A percentile compares a stretch with the other conserved stretches of the same genome.
These are phyloP conservation scores for Fusarium coicis DNA, from an alignment of 2,329 filamentous ascomycete genomes.

Conservation along the genomic window DNA sequence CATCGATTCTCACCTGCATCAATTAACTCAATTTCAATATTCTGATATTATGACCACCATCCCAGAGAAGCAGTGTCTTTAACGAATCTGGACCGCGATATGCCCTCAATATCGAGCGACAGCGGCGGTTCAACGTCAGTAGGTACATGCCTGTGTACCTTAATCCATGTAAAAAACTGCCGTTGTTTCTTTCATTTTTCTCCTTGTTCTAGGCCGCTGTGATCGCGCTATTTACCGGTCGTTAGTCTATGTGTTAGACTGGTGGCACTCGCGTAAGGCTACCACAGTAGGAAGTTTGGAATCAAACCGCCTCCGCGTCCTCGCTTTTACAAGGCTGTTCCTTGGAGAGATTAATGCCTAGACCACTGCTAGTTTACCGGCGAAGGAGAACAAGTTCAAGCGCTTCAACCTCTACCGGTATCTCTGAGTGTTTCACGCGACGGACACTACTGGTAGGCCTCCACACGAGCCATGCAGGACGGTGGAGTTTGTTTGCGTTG, in stretches of 20 bases:
- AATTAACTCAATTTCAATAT: constrained; percentile 10
- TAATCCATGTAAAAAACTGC: background rate
- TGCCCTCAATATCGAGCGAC: background rate
- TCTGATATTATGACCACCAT: background rate
- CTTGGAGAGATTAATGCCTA: constrained; percentile 27
- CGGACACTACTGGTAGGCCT: constrained; percentile 3
- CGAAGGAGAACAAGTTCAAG: constrained; percentile 22
- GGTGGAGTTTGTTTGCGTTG: constrained; percentile 19
- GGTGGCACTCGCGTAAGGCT: constrained; percentile 37
- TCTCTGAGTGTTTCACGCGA: constrained; percentile 18
- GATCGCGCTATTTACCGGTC: constrained; percentile 24
- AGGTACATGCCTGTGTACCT: background rate
- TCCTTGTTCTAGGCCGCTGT: constrained; percentile 34
- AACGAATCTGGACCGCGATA: constrained; percentile 8
- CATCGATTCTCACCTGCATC: background rate
- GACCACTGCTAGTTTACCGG: constrained; percentile 24
- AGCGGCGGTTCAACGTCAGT: constrained; percentile 1
- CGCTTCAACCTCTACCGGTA: background rate
- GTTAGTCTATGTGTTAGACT: constrained; percentile 19
- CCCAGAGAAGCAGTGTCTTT: background rate
- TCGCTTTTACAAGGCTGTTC: constrained; percentile 37
- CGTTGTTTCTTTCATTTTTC: constrained; percentile 6
- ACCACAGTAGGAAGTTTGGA: constrained; percentile 10
- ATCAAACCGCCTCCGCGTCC: background rate
- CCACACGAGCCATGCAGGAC: constrained; percentile 29